Evolutionary conservation across 1,139 yeast species (phyloP).

Genomic region (Lizanozyma gosingica): DNA sequence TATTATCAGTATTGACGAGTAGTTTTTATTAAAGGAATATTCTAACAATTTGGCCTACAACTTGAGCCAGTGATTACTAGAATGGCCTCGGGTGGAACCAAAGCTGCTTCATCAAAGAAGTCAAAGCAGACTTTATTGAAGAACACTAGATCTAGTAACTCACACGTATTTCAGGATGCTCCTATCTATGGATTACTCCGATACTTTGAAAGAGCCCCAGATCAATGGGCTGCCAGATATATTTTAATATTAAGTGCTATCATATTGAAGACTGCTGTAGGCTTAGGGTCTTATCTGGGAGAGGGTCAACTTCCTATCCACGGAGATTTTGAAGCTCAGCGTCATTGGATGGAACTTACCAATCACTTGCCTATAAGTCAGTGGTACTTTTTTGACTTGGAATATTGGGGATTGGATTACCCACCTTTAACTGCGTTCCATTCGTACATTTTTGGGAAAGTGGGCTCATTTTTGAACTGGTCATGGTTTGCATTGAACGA

Average conservation of each 20-base stretch:
- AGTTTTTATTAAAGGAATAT: too few relatives aligned
- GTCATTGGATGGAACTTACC: constrained; percentile 97
- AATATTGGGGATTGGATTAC: constrained; percentile 95
- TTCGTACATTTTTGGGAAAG: constrained; percentile 67
- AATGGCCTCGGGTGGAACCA: not conserved
- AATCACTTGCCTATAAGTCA: constrained; percentile 58
- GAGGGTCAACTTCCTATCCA: constrained; percentile 59
- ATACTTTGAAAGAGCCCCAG: constrained; percentile 49
- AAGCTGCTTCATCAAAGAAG: not conserved
- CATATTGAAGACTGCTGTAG: constrained; percentile 75
- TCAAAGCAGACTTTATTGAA: not conserved
- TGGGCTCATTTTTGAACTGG: constrained; percentile 57
- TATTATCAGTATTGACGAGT: too few relatives aligned
- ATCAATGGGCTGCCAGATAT: constrained; percentile 86
- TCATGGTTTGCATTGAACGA: constrained; percentile 67
- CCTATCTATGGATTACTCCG: constrained; percentile 34
- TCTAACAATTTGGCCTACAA: too few relatives aligned
- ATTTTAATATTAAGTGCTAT: constrained; percentile 67
- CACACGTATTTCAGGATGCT: constrained; percentile 15
- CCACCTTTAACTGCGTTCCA: constrained; percentile 97
- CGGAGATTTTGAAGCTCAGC: constrained; percentile 97
- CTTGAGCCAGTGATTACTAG: too few relatives aligned
- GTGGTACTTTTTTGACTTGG: constrained; percentile 87
- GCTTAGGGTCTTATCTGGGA: constrained; percentile 85
- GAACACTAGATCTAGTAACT: constrained; percentile 8